Evolutionary conservation across 1,284 basidiomycete genomes (phyloP).

Genomic region (Trichosporon sp.): DNA sequence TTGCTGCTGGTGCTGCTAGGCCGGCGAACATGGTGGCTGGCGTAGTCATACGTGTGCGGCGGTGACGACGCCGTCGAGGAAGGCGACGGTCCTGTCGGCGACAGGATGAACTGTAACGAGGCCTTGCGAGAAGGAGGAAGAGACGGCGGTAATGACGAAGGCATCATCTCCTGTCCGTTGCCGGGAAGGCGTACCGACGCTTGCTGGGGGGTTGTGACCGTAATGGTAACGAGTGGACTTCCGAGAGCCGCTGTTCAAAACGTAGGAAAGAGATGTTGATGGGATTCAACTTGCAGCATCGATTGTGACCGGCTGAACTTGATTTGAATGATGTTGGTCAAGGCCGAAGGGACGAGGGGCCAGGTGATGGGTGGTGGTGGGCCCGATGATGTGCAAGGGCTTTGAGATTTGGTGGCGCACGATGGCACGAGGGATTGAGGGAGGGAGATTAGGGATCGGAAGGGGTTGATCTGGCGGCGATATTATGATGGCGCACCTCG

Average conservation of each 20-base stretch:
- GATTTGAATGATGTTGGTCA: not conserved
- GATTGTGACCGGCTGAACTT: not conserved
- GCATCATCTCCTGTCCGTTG: not conserved
- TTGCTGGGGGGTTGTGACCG: not conserved
- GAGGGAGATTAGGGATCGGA: not conserved
- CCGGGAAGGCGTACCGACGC: conserved; percentile 1
- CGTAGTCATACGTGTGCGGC: not conserved
- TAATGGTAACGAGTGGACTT: not conserved
- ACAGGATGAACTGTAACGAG: conserved; percentile 35
- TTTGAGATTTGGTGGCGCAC: not conserved
- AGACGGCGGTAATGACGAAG: not conserved
- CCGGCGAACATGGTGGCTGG: conserved; percentile 4
- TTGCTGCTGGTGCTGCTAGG: not conserved
- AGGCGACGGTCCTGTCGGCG: conserved; percentile 14
- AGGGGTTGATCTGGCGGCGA: not conserved
- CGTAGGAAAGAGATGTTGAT: not conserved
- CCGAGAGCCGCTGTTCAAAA: not conserved
- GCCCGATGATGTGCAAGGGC: conserved; percentile 1
- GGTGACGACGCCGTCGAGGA: not conserved
- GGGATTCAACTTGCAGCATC: not conserved
- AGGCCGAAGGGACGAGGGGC: not conserved
- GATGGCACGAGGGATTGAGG: not conserved
- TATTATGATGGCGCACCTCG: not conserved
- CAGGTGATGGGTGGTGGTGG: too few species aligned
- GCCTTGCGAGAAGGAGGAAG: conserved; percentile 22